Percentiles rank a stretch among this genome's conserved stretches.
phyloP scores from a whole-genome alignment of 2,329 filamentous ascomycete species.

The Cordyceps javanica region DNA sequence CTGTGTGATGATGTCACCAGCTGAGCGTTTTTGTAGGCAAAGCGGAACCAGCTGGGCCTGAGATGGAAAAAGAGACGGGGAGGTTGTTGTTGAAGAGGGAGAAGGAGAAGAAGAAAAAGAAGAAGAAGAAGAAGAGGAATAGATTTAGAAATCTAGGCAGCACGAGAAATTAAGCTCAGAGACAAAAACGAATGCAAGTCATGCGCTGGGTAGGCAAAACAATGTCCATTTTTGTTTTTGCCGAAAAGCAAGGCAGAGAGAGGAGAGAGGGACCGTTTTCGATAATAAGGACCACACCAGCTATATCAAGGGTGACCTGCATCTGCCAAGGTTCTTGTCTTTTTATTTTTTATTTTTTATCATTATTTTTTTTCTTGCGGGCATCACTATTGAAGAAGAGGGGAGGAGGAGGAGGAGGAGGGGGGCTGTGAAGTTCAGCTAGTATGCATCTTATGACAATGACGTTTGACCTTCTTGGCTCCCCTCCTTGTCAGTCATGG shows the following conservation, averaged over 20 bases:
- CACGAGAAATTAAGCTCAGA: not conserved
- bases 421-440: not conserved
- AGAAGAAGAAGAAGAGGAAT: not conserved
- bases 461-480: too few relatives aligned
- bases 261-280: too few relatives aligned
- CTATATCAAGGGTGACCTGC: slow-evolving; percentile 1
- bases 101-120: too few relatives aligned
- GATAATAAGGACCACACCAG: not conserved
- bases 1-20: not conserved
- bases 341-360: too few relatives aligned
- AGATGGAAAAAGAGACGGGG: too few relatives aligned
- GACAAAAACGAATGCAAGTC: not conserved
- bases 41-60: not conserved
- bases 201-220: not conserved
- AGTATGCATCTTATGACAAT: not conserved
- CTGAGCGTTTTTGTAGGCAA: too few relatives aligned
- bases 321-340: slow-evolving; percentile 5
- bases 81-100: too few relatives aligned
- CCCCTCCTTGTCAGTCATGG: too few relatives aligned
- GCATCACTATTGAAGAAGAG: not conserved
- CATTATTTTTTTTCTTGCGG: too few relatives aligned
- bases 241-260: not conserved
- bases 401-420: too few relatives aligned
- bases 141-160: not conserved
- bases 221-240: not conserved